These are phyloP conservation scores for Fusarium chlamydosporum DNA, from an alignment of 2,329 filamentous ascomycete species.

Conservation along the genomic window DNA sequence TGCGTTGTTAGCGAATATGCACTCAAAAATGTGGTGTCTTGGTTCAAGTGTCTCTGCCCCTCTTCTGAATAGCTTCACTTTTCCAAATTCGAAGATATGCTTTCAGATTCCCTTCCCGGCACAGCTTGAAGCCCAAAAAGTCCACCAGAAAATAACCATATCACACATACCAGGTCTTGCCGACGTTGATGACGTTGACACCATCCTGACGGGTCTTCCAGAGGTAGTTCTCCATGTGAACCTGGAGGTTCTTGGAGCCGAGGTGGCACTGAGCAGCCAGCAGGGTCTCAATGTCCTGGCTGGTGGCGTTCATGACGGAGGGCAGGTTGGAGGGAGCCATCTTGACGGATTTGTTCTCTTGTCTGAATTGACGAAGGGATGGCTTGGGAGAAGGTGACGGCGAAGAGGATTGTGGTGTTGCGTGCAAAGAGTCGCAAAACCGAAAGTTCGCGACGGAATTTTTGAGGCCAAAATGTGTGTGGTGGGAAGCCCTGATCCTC, in stretches of 20 bases:
- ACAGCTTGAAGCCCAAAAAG: constrained; percentile 8
- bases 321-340: constrained; percentile 98
- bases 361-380: constrained; percentile 52
- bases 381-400: constrained; percentile 46
- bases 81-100: background rate
- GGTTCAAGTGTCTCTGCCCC: constrained; percentile 33
- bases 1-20: constrained; percentile 38
- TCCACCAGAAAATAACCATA: constrained; percentile 1
- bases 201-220: constrained; percentile 99
- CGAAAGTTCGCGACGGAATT: constrained; percentile 63
- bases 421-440: constrained; percentile 47
- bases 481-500: constrained; percentile 54
- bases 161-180: constrained; percentile 93
- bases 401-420: constrained; percentile 50
- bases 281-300: constrained; percentile 99
- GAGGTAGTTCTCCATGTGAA: constrained; percentile 99
- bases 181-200: constrained; percentile 99
- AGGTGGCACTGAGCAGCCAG: constrained; percentile 97
- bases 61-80: constrained; percentile 41
- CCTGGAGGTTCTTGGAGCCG: constrained; percentile 99
- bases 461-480: constrained; percentile 58
- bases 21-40: constrained; percentile 38
- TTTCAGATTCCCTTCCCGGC: background rate
- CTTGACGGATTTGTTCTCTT: constrained; percentile 67
- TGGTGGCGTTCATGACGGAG: constrained; percentile 95